Conservation (phyloP, 768 basidiomycete species). For the Suillus luteus region DNA sequence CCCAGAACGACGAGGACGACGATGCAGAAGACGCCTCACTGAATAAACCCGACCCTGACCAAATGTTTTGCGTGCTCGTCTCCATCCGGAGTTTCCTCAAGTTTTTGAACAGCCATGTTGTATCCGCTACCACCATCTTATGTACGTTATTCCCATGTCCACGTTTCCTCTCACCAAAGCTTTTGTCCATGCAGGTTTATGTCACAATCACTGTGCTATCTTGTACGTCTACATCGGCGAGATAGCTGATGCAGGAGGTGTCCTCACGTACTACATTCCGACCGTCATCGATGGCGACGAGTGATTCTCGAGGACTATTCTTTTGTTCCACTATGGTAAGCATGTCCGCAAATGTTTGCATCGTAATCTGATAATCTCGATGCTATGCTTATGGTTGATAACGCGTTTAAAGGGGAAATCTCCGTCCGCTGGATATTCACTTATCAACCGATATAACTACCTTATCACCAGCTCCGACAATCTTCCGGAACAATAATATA, state of each 20-base stretch:
- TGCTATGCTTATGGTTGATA: not conserved
- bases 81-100: conserved; percentile 77
- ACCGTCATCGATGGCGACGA: conserved; percentile 64
- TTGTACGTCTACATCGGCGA: conserved; percentile 90
- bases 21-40: conserved; percentile 35
- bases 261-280: conserved; percentile 87
- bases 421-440: not conserved
- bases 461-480: not conserved
- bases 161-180: not conserved
- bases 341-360: not conserved
- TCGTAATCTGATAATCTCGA: not conserved
- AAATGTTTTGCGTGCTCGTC: conserved; percentile 65
- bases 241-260: conserved; percentile 74
- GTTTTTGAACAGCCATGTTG: conserved; percentile 77
- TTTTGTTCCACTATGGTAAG: not conserved
- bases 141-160: conserved; percentile 50
- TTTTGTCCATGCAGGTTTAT: conserved; percentile 56
- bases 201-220: conserved; percentile 81
- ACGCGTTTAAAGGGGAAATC: not conserved
- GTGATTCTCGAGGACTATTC: conserved; percentile 12
- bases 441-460: not conserved
- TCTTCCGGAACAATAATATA: not conserved
- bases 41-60: conserved; percentile 52
- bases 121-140: conserved; percentile 83
- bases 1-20: conserved; percentile 26